Evolutionary conservation across 2,329 filamentous ascomycete species (phyloP), one percentile per base, ranked within the genome.

Genomic region (Fusarium subglutinans): DNA sequence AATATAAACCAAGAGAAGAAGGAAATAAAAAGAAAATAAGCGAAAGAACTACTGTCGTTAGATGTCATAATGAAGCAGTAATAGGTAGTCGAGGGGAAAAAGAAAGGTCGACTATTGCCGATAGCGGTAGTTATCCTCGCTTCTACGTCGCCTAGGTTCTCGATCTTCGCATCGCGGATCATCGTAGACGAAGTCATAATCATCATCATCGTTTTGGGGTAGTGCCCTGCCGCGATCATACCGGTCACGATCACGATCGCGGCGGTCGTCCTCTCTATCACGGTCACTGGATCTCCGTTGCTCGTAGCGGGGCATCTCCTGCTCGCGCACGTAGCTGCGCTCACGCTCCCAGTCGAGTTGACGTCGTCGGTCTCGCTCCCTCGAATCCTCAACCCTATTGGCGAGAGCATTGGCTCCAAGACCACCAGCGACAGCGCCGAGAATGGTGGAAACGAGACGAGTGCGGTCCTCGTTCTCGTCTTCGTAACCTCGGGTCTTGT

Each of bases 381-480:
- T 79, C 12, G 81, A 80, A 57, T 79, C 78, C 74, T 86, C 85
- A 17, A 87, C 77, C 51, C 81, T 81, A 70, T 83, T 85, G 71
- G 86, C 84, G 41, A 88, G 77, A 20, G 85, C 86, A 60, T 88
- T 90, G 18, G 87, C 88, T 9, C 87, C 87, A 15, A 90, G 81
- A 8, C 87, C 88, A 6, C 87, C 88, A 2, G 88, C 87, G 8
- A 88, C 86, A 4, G 87, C 88, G 5, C 88, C 88, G 8, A 89
- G 82, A 15, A 89, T 80, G 15, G 88, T 88, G 8, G 86, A 85
- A 22, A 89, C 78, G n/a, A 80, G 77, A 37, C 79, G 79, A 40
- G 78, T 79, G n/a, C 80, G 81, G 53, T 80, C 79, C 38, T 80
- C 76, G 8, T 74, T 66, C 53, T 73, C 70, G 13, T 77, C 77